phyloP scores from a whole-genome alignment of 768 basidiomycete genomes.

The Infundibulicybe gibba region DNA sequence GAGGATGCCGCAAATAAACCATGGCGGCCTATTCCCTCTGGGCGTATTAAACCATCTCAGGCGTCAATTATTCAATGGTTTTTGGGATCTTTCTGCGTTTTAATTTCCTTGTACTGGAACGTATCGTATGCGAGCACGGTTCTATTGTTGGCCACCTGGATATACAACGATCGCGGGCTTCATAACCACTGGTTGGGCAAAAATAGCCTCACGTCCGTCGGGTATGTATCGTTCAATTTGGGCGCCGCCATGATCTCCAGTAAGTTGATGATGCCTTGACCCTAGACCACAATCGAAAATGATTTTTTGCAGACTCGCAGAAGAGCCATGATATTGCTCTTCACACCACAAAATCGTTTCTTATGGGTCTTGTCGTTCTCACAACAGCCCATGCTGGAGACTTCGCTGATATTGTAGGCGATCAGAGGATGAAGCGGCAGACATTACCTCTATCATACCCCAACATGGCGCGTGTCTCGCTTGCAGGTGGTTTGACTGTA shows the following conservation, averaged over 20 bases:
- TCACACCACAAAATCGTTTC: conserved; percentile 22
- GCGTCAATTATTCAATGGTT: conserved; percentile 26
- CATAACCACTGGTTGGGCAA: conserved; percentile 31
- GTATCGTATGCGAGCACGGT: not conserved
- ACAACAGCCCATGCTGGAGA: conserved; percentile 48
- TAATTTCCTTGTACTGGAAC: too few species aligned
- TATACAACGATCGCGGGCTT: conserved; percentile 34
- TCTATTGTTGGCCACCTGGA: not conserved
- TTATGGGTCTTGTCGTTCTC: conserved; percentile 34
- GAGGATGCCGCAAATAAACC: conserved; percentile 43
- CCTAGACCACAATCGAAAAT: not conserved
- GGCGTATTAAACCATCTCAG: conserved; percentile 18
- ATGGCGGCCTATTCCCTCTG: conserved; percentile 32
- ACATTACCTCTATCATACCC: conserved; percentile 46
- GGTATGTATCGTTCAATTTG: conserved; percentile 30
- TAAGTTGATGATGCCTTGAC: conserved; percentile 10
- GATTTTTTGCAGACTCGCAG: conserved; percentile 12
- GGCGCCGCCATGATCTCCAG: conserved; percentile 34
- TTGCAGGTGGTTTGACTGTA: conserved; percentile 25
- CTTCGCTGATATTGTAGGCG: conserved; percentile 42
- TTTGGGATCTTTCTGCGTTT: conserved; percentile 21
- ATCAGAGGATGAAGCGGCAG: conserved; percentile 30
- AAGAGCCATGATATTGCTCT: conserved; percentile 18
- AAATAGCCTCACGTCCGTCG: conserved; percentile 33
- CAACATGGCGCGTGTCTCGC: conserved; percentile 19